Percentiles rank a stretch among this genome's conserved stretches.
These are phyloP conservation scores for Populus alba DNA, from an alignment of 345 rosid genomes.

Conservation along the genomic window DNA sequence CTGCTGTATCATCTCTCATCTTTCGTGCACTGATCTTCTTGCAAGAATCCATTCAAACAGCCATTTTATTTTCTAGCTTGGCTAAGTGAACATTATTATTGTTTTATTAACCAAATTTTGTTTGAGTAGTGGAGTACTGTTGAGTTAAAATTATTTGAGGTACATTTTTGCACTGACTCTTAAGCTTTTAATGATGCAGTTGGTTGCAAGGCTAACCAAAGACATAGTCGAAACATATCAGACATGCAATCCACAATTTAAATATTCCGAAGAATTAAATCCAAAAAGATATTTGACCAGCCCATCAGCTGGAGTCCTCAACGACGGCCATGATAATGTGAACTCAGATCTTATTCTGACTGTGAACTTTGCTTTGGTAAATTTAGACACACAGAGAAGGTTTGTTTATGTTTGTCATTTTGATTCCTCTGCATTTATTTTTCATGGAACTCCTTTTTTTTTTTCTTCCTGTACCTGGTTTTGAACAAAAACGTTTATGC, in stretches of 20 bases:
- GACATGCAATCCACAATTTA: constrained; percentile 83
- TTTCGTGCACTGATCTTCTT: neutral
- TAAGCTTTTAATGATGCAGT: constrained; percentile 48
- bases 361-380: constrained; percentile 67
- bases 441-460: constrained; percentile 3
- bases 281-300: constrained; percentile 95
- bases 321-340: constrained; percentile 91
- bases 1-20: neutral
- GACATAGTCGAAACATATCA: constrained; percentile 86
- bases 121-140: constrained; percentile 2
- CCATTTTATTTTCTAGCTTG: constrained; percentile 9
- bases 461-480: constrained; percentile 1
- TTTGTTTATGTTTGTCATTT: constrained; percentile 31
- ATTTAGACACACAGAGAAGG: constrained; percentile 81
- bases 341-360: constrained; percentile 92
- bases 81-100: neutral
- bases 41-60: neutral
- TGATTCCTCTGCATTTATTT: constrained; percentile 6
- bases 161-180: constrained; percentile 20
- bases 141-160: constrained; percentile 3
- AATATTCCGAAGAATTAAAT: constrained; percentile 85
- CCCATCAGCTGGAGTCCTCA: constrained; percentile 87
- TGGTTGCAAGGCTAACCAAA: constrained; percentile 77
- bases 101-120: neutral
- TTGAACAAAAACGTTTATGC: neutral